phyloP scores from a whole-genome alignment of 352 stramenopile species.

The Peronosclerospora sorghi region DNA sequence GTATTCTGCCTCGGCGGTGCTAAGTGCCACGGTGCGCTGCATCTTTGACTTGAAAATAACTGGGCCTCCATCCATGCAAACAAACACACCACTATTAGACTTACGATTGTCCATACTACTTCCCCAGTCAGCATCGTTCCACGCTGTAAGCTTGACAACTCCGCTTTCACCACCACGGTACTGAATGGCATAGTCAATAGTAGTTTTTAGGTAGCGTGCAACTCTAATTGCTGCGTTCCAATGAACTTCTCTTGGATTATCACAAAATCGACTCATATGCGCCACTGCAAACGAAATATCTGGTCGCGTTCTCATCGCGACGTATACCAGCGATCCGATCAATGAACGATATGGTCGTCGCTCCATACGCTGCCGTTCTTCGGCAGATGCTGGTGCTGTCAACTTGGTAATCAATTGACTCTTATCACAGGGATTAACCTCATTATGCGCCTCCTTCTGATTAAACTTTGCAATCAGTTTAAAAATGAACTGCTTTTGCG shows the following conservation, averaged over 20 bases:
- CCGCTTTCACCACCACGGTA: not conserved
- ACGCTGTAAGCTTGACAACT: not conserved
- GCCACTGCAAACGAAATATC: conserved; percentile 13
- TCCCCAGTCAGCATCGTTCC: not conserved
- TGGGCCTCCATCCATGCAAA: not conserved
- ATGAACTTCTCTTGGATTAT: not conserved
- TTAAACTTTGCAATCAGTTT: not conserved
- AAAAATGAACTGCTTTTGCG: not conserved
- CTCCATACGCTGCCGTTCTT: not conserved
- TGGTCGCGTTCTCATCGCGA: not conserved
- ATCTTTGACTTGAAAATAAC: conserved; percentile 1
- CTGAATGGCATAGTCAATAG: not conserved
- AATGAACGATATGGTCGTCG: not conserved
- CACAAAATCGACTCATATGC: not conserved
- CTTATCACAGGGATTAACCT: not conserved
- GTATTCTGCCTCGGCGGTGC: conserved; percentile 18
- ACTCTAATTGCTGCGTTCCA: conserved; percentile 18
- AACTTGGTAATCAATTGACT: not conserved
- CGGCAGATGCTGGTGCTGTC: not conserved
- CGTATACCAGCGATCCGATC: not conserved
- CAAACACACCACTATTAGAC: not conserved
- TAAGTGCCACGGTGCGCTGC: conserved; percentile 16
- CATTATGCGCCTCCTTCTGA: not conserved
- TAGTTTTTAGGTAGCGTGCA: conserved; percentile 17
- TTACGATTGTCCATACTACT: not conserved